Evolutionary conservation across 768 basidiomycete species (phyloP).

Genomic region (Austroboletus festivus): DNA sequence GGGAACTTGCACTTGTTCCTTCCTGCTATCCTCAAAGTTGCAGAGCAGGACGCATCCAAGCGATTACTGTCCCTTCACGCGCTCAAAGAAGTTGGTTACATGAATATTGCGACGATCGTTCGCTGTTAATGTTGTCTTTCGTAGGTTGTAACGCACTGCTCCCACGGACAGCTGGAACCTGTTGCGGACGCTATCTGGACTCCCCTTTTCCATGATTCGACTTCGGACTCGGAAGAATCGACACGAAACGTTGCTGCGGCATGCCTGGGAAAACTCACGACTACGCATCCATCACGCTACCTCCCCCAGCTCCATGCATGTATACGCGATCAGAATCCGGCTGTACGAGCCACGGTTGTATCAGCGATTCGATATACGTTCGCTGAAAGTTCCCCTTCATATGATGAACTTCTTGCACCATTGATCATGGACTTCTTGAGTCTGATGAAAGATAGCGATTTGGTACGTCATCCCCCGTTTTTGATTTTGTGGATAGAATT

Average conservation of each 20-base stretch:
- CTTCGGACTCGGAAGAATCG: slow-evolving; percentile 79
- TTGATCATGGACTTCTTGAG: slow-evolving; percentile 89
- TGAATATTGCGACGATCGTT: not conserved
- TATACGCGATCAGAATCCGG: slow-evolving; percentile 62
- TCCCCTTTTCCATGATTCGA: slow-evolving; percentile 89
- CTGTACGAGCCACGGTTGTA: slow-evolving; percentile 82
- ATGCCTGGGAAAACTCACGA: slow-evolving; percentile 92
- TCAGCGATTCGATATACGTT: slow-evolving; percentile 91
- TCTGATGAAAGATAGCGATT: slow-evolving; percentile 82
- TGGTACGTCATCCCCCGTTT: slow-evolving; percentile 48
- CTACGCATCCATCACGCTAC: slow-evolving; percentile 86
- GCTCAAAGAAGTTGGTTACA: slow-evolving; percentile 72
- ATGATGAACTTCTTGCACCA: slow-evolving; percentile 88
- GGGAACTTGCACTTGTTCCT: slow-evolving; percentile 88
- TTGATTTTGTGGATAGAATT: not conserved
- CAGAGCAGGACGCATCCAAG: slow-evolving; percentile 72
- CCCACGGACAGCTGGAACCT: slow-evolving; percentile 76
- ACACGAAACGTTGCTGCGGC: slow-evolving; percentile 94
- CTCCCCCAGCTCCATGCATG: slow-evolving; percentile 89
- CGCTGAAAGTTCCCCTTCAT: slow-evolving; percentile 78
- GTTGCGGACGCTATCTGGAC: slow-evolving; percentile 90
- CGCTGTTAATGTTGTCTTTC: not conserved
- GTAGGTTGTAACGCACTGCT: slow-evolving; percentile 94
- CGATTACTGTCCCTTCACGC: slow-evolving; percentile 87
- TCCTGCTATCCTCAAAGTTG: slow-evolving; percentile 75